phyloP scores from a whole-genome alignment of 352 stramenopile species.

The Globisporangium viniferum region DNA sequence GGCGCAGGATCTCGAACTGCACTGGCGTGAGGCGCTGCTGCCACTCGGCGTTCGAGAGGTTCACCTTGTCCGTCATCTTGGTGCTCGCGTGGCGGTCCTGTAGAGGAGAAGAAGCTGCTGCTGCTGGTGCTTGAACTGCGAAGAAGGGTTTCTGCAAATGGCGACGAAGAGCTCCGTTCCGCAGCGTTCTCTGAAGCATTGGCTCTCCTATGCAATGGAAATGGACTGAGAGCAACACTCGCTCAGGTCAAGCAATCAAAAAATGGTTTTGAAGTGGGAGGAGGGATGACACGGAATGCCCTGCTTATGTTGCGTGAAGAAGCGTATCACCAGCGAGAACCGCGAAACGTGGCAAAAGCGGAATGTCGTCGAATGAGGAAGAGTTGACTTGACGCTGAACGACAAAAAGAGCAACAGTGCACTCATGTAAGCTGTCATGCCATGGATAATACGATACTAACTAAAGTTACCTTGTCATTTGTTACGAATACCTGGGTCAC shows the following conservation, averaged over 20 bases:
- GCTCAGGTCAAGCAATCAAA: neutral
- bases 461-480: no score
- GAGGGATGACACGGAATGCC: neutral
- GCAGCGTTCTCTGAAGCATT: conserved; percentile 11
- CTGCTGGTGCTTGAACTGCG: neutral
- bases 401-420: no score
- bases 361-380: neutral
- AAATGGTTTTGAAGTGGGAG: neutral
- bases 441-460: no score
- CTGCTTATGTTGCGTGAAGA: neutral
- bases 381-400: no score
- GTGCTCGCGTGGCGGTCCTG: conserved; percentile 3
- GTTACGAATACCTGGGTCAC: no score
- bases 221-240: neutral
- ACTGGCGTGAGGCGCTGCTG: conserved; percentile 69
- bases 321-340: neutral
- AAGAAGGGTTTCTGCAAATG: conserved; percentile 4
- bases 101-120: neutral
- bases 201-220: neutral
- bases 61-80: conserved; percentile 48
- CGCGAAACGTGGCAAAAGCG: neutral
- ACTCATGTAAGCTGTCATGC: no score
- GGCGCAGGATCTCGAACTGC: conserved; percentile 85
- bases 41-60: conserved; percentile 79
- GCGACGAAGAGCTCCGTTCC: conserved; percentile 4